Base-by-base conservation (phyloP, 208 protist species). In the Crithidia thermophila region DNA sequence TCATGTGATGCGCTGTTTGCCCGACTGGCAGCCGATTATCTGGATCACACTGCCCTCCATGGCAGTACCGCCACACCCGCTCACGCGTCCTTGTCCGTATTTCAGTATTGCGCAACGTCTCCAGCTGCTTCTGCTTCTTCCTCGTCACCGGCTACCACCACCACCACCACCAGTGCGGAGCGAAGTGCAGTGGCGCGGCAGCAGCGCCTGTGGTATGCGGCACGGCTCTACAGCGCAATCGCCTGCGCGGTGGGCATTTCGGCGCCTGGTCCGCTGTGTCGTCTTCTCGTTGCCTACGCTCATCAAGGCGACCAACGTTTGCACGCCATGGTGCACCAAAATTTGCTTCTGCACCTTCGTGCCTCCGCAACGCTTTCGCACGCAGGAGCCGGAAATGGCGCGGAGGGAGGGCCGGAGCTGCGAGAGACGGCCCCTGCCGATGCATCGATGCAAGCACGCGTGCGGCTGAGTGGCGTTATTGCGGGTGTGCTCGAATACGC, bases 401-500 rank as follows among this genome's bases (percentile, higher is more conserved):
- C n/a, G n/a, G n/a, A n/a, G n/a, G n/a, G n/a, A n/a, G n/a, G n/a
- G n/a, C n/a, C n/a, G n/a, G 7, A 20, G 25, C 25, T 21, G 39
- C 2, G 5, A 4, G 4, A 16, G 25, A 27, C 25, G 23, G 36
- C 42, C 14, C 6, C 47, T 11, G 59, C 37, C 33, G 37, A 20
- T 31, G 34, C 61, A 33, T 11, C 40, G 2, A 43, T 21, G 25
- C 58, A 59, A 23, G 55, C 56, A 7, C 40, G 18, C 8, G 61
- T 56, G 27, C 72, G 72, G 5, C 21, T 80, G 34, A 65, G 70
- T 50, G 87, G 87, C 51, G 74, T 93, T 7, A 65, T 90, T 0
- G 74, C 81, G 14, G 87, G 87, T 55, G 43, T 93, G 21, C 39
- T 93, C n/a, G 82, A 89, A 51, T 87, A 82, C 72, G 59, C 87